Evolutionary conservation across 164 flowering plant species (phyloP), one percentile per base, ranked within the genome.

Genomic region (Cinnamomum chago): DNA sequence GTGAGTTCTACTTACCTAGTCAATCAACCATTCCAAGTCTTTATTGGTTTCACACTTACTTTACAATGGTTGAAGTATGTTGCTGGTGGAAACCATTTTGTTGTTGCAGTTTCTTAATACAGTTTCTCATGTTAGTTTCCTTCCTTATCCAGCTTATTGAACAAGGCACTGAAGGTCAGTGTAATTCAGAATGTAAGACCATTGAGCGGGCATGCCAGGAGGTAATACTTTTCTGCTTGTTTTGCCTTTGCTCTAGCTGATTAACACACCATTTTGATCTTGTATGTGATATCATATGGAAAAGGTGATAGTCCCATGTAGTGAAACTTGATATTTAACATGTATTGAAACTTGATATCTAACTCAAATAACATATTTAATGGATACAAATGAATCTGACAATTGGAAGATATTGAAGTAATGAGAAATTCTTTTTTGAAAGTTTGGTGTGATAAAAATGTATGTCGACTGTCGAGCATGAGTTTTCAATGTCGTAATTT

Each of bases 181-280:
- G 98, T 77, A 85, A 87, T 82, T 85, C 97, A 51, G 89, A 95
- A 76, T 95, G 97, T 85, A 95, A 95, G 85, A 95, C 98, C 2
- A 85, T 95, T 25, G 97, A 95, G 81, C 82, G 87, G 27, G 90
- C 97, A 76, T 95, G 98, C 80, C 94, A 90, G 70, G 95, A 95
- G 94, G 98, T 92, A 70, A 20, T 25, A 80, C 70, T 6, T 76
- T 22, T 20, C 22, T 27, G 33, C 33, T 30, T 30, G 22, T 15
- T 65, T 72, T 20, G 11, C 58, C 75, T 5, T 30, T 50, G 40
- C 6, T 20, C 23, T 66, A 24, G 6, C 9, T 70, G 25, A 40
- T 66, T 9, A 14, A 3, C n/a, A 25, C 62, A 35, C 23, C 7
- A 14, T 62, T 64, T n/a, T 40, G 58, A 62, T 64, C 67, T 2